Conservation (phyloP, 257 asterid genomes). For the Solanum sparsipilum region DNA sequence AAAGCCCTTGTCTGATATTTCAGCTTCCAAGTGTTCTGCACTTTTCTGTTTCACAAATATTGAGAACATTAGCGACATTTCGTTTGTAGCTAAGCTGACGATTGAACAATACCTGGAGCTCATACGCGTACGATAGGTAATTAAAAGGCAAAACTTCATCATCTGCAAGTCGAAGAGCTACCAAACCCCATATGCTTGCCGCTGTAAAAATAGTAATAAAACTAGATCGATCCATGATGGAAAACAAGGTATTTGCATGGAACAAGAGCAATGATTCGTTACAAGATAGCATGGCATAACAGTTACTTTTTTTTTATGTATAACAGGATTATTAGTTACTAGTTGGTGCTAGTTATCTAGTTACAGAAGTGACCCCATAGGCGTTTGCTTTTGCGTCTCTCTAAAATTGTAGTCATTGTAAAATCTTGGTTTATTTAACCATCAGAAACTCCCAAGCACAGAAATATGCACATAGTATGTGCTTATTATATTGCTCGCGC, state of each 20-base stretch:
- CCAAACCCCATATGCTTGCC: conserved; percentile 72
- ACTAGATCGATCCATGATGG: not conserved
- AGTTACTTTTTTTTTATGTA: not conserved
- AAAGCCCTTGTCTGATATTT: conserved; percentile 28
- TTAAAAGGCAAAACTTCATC: conserved; percentile 63
- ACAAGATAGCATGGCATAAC: not conserved
- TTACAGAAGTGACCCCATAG: not conserved
- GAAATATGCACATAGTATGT: not conserved
- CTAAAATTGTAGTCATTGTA: not conserved
- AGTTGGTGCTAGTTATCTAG: not conserved
- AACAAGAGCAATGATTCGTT: not conserved
- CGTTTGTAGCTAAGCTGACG: not conserved
- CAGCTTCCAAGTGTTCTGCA: conserved; percentile 42
- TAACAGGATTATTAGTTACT: not conserved
- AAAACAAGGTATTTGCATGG: not conserved
- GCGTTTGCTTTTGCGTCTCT: not conserved
- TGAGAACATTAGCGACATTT: not conserved
- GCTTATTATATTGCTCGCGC: not conserved
- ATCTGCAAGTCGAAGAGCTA: conserved; percentile 79
- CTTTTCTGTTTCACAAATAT: conserved; percentile 37
- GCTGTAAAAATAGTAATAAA: conserved; percentile 28
- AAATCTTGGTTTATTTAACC: too few species aligned
- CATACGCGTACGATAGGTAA: conserved; percentile 55
- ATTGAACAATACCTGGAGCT: conserved; percentile 46
- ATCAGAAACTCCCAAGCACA: not conserved